Conservation (phyloP, 352 stramenopile genomes). For the Pythium coloratum region DNA sequence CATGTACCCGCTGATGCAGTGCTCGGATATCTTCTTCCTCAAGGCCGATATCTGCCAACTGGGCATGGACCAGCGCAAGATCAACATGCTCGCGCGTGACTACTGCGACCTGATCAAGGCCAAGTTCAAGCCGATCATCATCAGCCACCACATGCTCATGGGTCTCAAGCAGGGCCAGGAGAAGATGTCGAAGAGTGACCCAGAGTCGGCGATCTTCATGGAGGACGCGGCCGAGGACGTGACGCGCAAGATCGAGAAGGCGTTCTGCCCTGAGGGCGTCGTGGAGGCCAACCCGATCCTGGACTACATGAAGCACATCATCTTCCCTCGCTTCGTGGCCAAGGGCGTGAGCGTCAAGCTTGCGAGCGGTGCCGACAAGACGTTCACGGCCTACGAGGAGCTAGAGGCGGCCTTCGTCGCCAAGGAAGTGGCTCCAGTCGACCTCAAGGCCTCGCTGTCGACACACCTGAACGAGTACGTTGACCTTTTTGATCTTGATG, state of each 20-base stretch:
- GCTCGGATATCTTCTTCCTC: constrained; percentile 99
- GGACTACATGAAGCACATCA: constrained; percentile 98
- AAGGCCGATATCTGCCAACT: constrained; percentile 99
- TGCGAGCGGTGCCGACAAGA: constrained; percentile 51
- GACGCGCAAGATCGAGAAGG: constrained; percentile 98
- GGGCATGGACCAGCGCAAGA: constrained; percentile 99
- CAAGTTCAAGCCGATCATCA: constrained; percentile 94
- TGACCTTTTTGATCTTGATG: background rate
- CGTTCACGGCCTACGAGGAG: constrained; percentile 89
- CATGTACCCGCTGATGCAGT: constrained; percentile 98
- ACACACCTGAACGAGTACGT: constrained; percentile 92
- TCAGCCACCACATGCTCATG: constrained; percentile 99
- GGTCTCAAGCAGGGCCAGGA: constrained; percentile 98
- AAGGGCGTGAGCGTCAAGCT: constrained; percentile 56
- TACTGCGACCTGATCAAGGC: constrained; percentile 97
- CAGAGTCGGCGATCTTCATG: constrained; percentile 99
- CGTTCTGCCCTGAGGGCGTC: constrained; percentile 93
- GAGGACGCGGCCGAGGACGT: constrained; percentile 95
- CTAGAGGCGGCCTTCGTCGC: constrained; percentile 91
- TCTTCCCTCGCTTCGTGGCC: constrained; percentile 83
- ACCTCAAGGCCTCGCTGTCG: constrained; percentile 93
- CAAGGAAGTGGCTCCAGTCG: constrained; percentile 89
- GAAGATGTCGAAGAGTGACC: constrained; percentile 99
- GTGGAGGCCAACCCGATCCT: constrained; percentile 95
- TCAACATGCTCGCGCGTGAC: constrained; percentile 97